Evolutionary conservation across 192 early-diverging fungal genomes (phyloP).

Genomic region (Backusella macrospora): DNA sequence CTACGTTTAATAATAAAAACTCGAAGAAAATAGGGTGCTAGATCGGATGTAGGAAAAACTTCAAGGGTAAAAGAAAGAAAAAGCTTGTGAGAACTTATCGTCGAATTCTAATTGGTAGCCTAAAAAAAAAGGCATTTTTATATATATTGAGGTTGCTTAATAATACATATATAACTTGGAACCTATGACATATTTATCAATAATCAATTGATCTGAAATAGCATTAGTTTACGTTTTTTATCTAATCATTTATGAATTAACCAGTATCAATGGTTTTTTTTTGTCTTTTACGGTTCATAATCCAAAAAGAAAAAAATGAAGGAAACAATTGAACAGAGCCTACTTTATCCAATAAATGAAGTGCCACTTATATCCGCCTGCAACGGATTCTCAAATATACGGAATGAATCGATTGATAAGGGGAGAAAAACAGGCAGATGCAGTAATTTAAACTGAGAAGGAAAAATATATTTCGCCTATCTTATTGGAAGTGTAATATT

Average conservation of each 20-base stretch:
- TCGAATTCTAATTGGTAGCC: background rate
- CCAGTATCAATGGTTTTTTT: background rate
- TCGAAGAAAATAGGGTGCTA: background rate
- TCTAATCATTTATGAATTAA: background rate
- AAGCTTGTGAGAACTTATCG: background rate
- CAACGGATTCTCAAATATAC: slow-evolving; percentile 13
- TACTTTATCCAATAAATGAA: slow-evolving; percentile 1
- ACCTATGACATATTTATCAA: background rate
- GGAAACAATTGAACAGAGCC: background rate
- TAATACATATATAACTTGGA: background rate
- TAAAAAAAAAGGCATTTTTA: background rate
- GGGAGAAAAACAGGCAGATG: background rate
- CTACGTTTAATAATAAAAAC: background rate
- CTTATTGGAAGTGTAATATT: background rate
- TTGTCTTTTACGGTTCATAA: background rate
- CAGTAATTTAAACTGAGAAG: background rate
- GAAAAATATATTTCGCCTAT: background rate
- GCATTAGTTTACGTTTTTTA: background rate
- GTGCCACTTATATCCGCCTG: background rate
- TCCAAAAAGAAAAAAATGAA: background rate
- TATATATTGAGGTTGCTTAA: background rate
- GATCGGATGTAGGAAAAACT: background rate
- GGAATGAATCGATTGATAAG: slow-evolving; percentile 10
- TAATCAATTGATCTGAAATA: background rate
- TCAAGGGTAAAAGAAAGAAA: background rate